Base-by-base conservation (phyloP, 164 flowering plant genomes). In the Cinnamomum micranthum region DNA sequence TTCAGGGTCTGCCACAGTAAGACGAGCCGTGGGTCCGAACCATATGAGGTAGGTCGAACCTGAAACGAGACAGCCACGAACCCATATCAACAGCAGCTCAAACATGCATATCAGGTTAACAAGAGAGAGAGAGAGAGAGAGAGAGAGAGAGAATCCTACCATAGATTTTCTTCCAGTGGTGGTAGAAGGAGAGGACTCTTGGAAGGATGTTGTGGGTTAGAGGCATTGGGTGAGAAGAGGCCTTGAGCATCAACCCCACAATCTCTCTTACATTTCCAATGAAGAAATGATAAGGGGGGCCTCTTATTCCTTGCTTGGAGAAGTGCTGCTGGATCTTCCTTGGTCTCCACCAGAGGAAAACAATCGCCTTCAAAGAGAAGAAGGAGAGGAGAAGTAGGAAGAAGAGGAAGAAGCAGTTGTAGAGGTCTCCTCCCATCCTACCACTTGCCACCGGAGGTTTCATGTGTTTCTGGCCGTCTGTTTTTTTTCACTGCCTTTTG, bases 81-180 rank as follows among this genome's bases (percentile, higher is more conserved):
- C 60, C 60, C 60, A 17, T 55, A 15, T 55, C n/a, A 41, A 41
- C 4, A 55, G 7, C 60, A 55, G 60, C 69, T 27, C 69, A 19
- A 67, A 15, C 33, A 23, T 25, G 17, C 28, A 25, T n/a, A 64
- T 64, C 47, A 6, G 10, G 47, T 41, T 41, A 41, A 6, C 11
- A 2, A 41, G 47, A 41, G 47, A 41, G 47, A 41, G 60, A 55
- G 60, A 52, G 59, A 52, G 59, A 52, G 59, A 55, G 59, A 55
- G 59, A 55, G 17, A 55, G 60, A 55, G 47, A 35, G 47, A 35
- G 22, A 15, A 2, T 19, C 50, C 6, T 90, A 96, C 99, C 99
- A 81, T 96, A 94, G 71, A 94, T 88, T 85, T 96, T 96, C 86
- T 86, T 96, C 99, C 99, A 96, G 74, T 96, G 98, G 75, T 94